These are phyloP conservation scores for Pseudopyricularia javanii DNA, from an alignment of 2,329 filamentous ascomycete species.

Conservation along the genomic window DNA sequence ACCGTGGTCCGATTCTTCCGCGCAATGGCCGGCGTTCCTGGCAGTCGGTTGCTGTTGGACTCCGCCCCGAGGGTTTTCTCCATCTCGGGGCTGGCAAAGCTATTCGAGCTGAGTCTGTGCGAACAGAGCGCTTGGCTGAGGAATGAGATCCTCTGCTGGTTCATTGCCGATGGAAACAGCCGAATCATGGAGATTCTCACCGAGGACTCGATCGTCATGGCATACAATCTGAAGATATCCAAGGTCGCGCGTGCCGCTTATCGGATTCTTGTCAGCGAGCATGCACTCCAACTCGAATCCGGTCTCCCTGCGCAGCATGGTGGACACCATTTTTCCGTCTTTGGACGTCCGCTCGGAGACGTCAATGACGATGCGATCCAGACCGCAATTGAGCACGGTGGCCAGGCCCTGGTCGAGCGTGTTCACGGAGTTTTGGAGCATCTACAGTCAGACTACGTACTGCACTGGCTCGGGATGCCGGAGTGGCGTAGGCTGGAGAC, in stretches of 20 bases:
- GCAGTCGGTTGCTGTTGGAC: conserved; percentile 41
- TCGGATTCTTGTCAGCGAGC: conserved; percentile 49
- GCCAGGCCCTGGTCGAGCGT: conserved; percentile 36
- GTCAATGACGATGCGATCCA: conserved; percentile 48
- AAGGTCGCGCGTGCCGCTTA: conserved; percentile 37
- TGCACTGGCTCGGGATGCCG: conserved; percentile 12
- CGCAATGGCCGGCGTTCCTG: conserved; percentile 32
- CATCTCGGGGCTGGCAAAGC: conserved; percentile 47
- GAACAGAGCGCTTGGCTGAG: conserved; percentile 24
- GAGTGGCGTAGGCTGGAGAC: conserved; percentile 21
- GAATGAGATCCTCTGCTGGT: conserved; percentile 44
- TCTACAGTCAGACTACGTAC: conserved; percentile 19
- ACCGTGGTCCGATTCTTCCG: conserved; percentile 52
- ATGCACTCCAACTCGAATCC: conserved; percentile 34
- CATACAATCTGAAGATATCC: conserved; percentile 28
- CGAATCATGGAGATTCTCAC: conserved; percentile 52
- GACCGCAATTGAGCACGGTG: conserved; percentile 33
- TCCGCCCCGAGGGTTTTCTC: conserved; percentile 57
- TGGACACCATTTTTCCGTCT: conserved; percentile 13
- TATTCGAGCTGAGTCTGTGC: conserved; percentile 35
- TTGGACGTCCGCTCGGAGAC: conserved; percentile 38
- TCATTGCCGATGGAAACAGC: conserved; percentile 39
- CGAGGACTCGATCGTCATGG: conserved; percentile 48
- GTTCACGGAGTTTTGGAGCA: conserved; percentile 18
- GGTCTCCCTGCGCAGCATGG: conserved; percentile 6